These are phyloP conservation scores for Lipomyces spencermartinsiae DNA, from an alignment of 805 yeast species.

Conservation along the genomic window DNA sequence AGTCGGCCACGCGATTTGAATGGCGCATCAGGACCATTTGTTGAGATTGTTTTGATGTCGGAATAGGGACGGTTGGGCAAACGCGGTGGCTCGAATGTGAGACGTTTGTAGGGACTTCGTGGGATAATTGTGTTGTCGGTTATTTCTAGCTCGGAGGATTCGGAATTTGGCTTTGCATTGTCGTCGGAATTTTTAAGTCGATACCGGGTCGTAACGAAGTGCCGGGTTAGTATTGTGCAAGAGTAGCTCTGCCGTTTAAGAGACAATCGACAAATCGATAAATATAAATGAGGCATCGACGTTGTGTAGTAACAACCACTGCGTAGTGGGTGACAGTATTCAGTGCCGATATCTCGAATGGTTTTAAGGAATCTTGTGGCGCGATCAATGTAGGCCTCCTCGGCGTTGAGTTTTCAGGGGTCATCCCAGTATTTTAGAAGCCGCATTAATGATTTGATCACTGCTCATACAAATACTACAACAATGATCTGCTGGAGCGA, in stretches of 20 bases:
- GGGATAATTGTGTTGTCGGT: not conserved
- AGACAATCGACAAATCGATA: not conserved
- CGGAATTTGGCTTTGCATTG: not conserved
- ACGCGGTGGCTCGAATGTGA: slow-evolving; percentile 17
- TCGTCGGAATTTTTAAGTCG: not conserved
- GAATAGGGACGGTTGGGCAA: not conserved
- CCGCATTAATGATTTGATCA: not conserved
- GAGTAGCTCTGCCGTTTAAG: not conserved
- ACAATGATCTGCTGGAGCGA: not conserved
- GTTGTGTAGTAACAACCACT: not conserved
- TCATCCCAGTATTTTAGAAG: not conserved
- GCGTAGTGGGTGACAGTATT: not conserved
- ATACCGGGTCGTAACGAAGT: not conserved
- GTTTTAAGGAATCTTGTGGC: no score
- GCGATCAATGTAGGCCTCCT: no score
- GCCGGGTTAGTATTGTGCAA: not conserved
- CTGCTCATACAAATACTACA: not conserved
- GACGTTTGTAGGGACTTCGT: not conserved
- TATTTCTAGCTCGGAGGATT: not conserved
- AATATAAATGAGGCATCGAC: not conserved
- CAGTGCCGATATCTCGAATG: not conserved
- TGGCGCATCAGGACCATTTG: not conserved
- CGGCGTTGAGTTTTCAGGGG: not conserved
- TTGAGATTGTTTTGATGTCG: not conserved
- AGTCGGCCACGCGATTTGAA: not conserved